Evolutionary conservation across 305 asterid species (phyloP).

Genomic region (Solanum aculeatissimum): DNA sequence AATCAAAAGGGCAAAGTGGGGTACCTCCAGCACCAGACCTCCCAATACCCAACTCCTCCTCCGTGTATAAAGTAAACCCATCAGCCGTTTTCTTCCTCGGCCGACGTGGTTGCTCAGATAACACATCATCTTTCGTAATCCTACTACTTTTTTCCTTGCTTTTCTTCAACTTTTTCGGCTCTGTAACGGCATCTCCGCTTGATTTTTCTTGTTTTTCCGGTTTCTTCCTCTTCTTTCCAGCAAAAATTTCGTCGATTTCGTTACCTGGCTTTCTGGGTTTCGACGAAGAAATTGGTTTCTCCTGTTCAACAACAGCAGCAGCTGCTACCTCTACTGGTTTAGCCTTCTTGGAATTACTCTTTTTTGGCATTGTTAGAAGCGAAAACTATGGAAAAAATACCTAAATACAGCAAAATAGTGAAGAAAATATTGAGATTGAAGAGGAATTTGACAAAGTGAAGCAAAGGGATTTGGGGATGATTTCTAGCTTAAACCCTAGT

Average conservation of each 20-base stretch:
- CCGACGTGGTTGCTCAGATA: slow-evolving; percentile 1
- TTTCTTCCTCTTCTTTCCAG: slow-evolving; percentile 40
- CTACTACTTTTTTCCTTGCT: slow-evolving; percentile 10
- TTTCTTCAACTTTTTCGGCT: slow-evolving; percentile 10
- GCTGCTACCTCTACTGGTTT: neutral
- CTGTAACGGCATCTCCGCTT: slow-evolving; percentile 3
- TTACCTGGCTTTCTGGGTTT: slow-evolving; percentile 20
- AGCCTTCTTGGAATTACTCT: slow-evolving; percentile 10
- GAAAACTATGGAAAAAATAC: neutral
- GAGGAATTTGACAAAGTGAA: neutral
- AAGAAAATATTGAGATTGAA: neutral
- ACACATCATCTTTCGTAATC: neutral
- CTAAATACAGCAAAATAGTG: neutral
- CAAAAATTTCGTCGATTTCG: slow-evolving; percentile 68
- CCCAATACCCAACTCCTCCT: slow-evolving; percentile 61
- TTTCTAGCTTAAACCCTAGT: neutral
- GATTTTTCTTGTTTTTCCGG: neutral
- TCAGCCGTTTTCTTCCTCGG: slow-evolving; percentile 51
- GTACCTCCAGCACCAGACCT: slow-evolving; percentile 63
- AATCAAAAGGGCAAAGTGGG: slow-evolving; percentile 69
- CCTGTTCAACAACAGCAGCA: slow-evolving; percentile 6
- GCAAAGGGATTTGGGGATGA: neutral
- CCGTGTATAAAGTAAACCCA: slow-evolving; percentile 59
- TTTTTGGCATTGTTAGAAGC: slow-evolving; percentile 16
- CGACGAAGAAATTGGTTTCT: neutral